A percentile compares a stretch with the other conserved stretches of the same genome.
phyloP scores from a whole-genome alignment of 1,139 yeast species.

The Yamadazyma trypodendri region DNA sequence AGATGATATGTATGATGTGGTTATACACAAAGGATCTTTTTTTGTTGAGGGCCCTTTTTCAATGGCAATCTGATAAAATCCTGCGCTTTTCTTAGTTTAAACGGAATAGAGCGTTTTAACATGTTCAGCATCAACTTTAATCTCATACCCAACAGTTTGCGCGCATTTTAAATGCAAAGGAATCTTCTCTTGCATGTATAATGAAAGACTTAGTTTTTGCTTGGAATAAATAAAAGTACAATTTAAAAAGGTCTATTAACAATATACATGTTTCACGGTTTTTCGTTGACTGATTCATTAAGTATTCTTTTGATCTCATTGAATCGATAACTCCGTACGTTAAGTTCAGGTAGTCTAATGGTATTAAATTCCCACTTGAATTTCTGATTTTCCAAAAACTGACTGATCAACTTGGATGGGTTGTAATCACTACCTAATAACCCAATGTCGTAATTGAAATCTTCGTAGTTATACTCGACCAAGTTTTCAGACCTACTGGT shows the following conservation, averaged over 20 bases:
- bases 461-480: neutral
- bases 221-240: neutral
- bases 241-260: neutral
- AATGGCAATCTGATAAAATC: too few relatives aligned
- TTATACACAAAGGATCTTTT: too few relatives aligned
- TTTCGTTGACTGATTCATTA: slow-evolving; percentile 5
- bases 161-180: neutral
- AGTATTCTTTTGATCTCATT: slow-evolving; percentile 22
- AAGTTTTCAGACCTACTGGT: slow-evolving; percentile 1
- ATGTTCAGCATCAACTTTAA: neutral
- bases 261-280: neutral
- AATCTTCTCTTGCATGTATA: neutral
- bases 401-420: slow-evolving; percentile 21
- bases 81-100: too few relatives aligned
- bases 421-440: slow-evolving; percentile 27
- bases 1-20: too few relatives aligned
- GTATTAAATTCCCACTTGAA: slow-evolving; percentile 18
- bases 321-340: slow-evolving; percentile 21
- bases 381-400: slow-evolving; percentile 16
- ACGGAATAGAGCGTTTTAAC: neutral
- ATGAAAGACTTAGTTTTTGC: too few relatives aligned
- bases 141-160: neutral
- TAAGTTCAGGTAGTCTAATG: slow-evolving; percentile 18
- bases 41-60: too few relatives aligned
- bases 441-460: slow-evolving; percentile 25